Conservation (phyloP, 208 protist genomes). For the Trypanosoma lewisi region DNA sequence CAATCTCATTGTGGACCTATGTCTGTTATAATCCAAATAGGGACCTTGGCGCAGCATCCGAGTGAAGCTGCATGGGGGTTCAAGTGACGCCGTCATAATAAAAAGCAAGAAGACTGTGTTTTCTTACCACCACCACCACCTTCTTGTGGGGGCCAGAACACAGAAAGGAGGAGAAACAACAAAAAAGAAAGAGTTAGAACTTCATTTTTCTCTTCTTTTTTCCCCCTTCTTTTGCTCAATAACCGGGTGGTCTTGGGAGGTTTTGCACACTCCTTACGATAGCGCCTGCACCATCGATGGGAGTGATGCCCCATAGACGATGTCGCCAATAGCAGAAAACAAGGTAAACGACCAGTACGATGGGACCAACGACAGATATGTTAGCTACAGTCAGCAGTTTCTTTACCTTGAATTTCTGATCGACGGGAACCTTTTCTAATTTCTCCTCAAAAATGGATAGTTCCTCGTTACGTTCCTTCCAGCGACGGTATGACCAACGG, state of each 20-base stretch:
- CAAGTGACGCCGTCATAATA: no score
- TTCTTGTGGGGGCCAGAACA: no score
- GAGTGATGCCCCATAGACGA: constrained; percentile 70
- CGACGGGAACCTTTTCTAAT: constrained; percentile 66
- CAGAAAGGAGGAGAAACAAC: neutral
- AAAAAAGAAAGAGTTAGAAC: neutral
- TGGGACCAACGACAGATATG: constrained; percentile 65
- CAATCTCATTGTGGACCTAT: no score
- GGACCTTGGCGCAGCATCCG: no score
- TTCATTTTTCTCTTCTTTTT: no score
- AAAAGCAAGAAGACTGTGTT: no score
- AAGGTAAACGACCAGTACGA: constrained; percentile 64
- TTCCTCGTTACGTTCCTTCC: constrained; percentile 72
- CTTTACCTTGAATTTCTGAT: constrained; percentile 88
- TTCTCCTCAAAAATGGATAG: constrained; percentile 81
- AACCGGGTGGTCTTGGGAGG: constrained; percentile 70
- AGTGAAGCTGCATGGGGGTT: no score
- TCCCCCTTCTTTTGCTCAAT: constrained; percentile 42
- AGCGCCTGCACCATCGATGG: constrained; percentile 59
- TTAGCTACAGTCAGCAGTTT: constrained; percentile 81
- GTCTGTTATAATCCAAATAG: no score
- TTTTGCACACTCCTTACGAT: constrained; percentile 73
- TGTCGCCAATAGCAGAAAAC: constrained; percentile 67
- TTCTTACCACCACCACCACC: no score
- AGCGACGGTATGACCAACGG: constrained; percentile 73